These are phyloP conservation scores for Cordyceps fumosorosea DNA, from an alignment of 2,329 filamentous ascomycete genomes.

Conservation along the genomic window DNA sequence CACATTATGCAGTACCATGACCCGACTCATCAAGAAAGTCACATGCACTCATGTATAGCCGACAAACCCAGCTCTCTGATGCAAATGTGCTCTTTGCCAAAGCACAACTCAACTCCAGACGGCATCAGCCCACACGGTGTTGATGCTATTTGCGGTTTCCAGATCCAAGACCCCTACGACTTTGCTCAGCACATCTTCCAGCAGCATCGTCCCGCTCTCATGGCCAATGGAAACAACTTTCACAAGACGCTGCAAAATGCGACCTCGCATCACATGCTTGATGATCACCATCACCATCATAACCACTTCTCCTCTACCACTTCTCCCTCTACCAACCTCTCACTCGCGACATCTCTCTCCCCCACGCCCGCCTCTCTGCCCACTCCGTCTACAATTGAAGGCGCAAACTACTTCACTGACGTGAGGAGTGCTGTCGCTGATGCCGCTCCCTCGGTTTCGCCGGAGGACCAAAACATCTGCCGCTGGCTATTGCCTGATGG, in stretches of 20 bases:
- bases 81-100: conserved; percentile 24
- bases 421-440: conserved; percentile 7
- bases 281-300: conserved; percentile 4
- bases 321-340: conserved; percentile 20
- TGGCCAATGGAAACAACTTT: conserved; percentile 14
- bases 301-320: conserved; percentile 19
- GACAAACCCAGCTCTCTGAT: conserved; percentile 21
- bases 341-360: conserved; percentile 19
- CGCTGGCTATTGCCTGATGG: conserved; percentile 25
- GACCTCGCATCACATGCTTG: conserved; percentile 5
- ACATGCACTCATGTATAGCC: conserved; percentile 22
- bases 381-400: conserved; percentile 23
- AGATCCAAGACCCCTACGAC: conserved; percentile 21
- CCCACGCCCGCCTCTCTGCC: conserved; percentile 23
- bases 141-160: conserved; percentile 23
- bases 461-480: conserved; percentile 25
- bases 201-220: conserved; percentile 19
- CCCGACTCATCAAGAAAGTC: conserved; percentile 18
- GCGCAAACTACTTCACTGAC: conserved; percentile 13
- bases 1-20: conserved; percentile 27
- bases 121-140: conserved; percentile 16
- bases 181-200: conserved; percentile 26
- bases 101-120: conserved; percentile 13
- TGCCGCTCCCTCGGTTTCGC: conserved; percentile 15
- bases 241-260: conserved; percentile 5